Evolutionary conservation across 768 basidiomycete genomes (phyloP).

Genomic region (Mycena pura): DNA sequence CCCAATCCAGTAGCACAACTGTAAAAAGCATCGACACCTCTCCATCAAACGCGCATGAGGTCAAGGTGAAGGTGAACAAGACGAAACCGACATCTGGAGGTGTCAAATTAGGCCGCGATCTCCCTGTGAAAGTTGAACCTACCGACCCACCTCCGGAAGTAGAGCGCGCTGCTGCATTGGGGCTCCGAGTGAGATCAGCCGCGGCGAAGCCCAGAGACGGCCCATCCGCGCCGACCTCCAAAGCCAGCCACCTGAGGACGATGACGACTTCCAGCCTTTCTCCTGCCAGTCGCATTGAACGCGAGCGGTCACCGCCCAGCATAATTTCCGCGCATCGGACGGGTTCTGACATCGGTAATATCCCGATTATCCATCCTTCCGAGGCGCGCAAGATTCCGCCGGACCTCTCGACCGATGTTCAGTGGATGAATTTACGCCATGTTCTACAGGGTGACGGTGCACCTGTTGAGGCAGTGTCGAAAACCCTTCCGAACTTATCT

Average conservation of each 20-base stretch:
- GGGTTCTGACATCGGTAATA: conserved; percentile 36
- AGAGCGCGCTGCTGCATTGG: conserved; percentile 20
- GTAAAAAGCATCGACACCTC: conserved; percentile 6
- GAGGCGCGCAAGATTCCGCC: conserved; percentile 20
- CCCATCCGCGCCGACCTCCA: conserved; percentile 2
- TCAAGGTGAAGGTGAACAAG: conserved; percentile 19
- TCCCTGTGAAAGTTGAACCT: neutral
- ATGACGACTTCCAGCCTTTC: conserved; percentile 12
- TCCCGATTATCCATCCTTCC: conserved; percentile 28
- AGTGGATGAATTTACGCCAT: conserved; percentile 36
- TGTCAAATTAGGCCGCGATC: conserved; percentile 18
- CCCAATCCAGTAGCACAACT: conserved; percentile 5
- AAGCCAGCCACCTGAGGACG: conserved; percentile 8
- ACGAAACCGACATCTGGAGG: conserved; percentile 22
- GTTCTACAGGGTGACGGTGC: conserved; percentile 29
- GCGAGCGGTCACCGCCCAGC: neutral
- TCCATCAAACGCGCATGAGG: conserved; percentile 8
- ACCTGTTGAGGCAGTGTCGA: conserved; percentile 25
- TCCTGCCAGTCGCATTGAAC: neutral
- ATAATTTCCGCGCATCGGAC: conserved; percentile 31
- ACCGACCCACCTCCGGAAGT: conserved; percentile 10
- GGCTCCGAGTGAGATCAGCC: conserved; percentile 13
- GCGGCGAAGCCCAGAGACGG: neutral
- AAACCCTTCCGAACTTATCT: conserved; percentile 7
- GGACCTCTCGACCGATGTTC: conserved; percentile 33